These are phyloP conservation scores for Pseudevernia furfuracea DNA, from an alignment of 495 filamentous ascomycete species.

Conservation along the genomic window DNA sequence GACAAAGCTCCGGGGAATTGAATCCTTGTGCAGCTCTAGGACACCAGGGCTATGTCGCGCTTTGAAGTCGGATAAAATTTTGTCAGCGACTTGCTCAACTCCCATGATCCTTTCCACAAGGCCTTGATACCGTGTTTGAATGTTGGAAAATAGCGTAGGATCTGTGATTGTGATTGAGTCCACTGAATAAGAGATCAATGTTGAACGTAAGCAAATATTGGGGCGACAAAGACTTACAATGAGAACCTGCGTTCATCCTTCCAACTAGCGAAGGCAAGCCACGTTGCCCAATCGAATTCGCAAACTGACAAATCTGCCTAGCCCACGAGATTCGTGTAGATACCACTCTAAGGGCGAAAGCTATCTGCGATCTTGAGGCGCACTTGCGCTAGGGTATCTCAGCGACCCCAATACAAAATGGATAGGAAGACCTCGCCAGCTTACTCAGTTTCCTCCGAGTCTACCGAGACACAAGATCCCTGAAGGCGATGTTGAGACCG, in stretches of 20 bases:
- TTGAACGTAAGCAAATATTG: background rate
- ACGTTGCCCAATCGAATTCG: constrained; percentile 1
- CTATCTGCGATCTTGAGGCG: constrained; percentile 31
- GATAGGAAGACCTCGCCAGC: constrained; percentile 32
- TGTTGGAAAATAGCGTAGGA: constrained; percentile 9
- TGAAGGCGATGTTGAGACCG: constrained; percentile 33
- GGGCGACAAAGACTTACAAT: background rate
- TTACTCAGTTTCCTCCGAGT: constrained; percentile 36
- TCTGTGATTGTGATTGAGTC: background rate
- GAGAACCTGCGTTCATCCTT: background rate
- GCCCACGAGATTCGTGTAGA: constrained; percentile 36
- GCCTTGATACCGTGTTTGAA: constrained; percentile 8
- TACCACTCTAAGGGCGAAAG: constrained; percentile 29
- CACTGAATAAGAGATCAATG: background rate
- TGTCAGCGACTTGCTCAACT: background rate
- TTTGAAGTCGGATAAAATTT: background rate
- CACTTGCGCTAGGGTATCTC: constrained; percentile 37
- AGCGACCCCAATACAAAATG: constrained; percentile 40
- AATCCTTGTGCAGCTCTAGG: constrained; percentile 13
- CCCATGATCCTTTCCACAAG: constrained; percentile 10
- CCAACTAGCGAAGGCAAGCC: constrained; percentile 33
- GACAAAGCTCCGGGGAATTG: constrained; percentile 7
- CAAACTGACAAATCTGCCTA: constrained; percentile 14
- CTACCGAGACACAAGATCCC: constrained; percentile 29
- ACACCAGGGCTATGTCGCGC: constrained; percentile 7